Base-by-base conservation (phyloP, 2,329 filamentous ascomycete genomes). In the Chrysoporthe deuterocubensis region DNA sequence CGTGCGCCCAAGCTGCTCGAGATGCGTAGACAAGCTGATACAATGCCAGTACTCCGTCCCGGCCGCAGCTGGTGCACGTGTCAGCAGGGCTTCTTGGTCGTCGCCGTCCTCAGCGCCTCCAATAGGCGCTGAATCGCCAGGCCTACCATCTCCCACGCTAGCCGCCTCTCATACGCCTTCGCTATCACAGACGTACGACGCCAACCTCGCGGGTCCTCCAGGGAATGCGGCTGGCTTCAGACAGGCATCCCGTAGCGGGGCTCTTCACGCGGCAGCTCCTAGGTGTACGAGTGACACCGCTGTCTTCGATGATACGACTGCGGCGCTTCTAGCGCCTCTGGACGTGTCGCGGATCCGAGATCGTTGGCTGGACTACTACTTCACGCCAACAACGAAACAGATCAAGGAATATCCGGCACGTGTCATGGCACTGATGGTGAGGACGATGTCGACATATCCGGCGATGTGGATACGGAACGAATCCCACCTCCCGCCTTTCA, bases 1-100 rank as follows among this genome's bases (percentile, higher is more conserved):
- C 26, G 21, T 57, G n/a, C 63, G 52, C n/a, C 63, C 26, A 2
- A 59, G 43, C 48, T 61, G 46, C 44, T 66, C 64, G 21, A 59
- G 21, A 43, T 54, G 40, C 32, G 16, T 52, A 16, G 59, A 48
- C 11, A 21, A 42, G 8, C 21, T 61, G 44, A 16, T 65, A n/a
- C 11, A 34, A 14, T 40, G 26, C n/a, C 44, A 61, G 16, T 61
- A 61, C 59, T 61, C 21, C 13, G 43, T 32, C 43, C 59, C 59
- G 6, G 59, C 59, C 13, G 59, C 59, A 46, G 59, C 59, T 18
- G 59, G 59, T 9, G 43, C 59, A 32, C 59, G 59, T 43, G 16
- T 61, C 5, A 46, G 14, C 21, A 61, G 26, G 21, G 21, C 40
- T 9, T 13, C 21, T n/a, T 9, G 43, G 26, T n/a, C 21, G 16